Evolutionary conservation across 768 basidiomycete genomes (phyloP), one percentile per base, ranked within the genome.

Genomic region (Suillus weaverae): DNA sequence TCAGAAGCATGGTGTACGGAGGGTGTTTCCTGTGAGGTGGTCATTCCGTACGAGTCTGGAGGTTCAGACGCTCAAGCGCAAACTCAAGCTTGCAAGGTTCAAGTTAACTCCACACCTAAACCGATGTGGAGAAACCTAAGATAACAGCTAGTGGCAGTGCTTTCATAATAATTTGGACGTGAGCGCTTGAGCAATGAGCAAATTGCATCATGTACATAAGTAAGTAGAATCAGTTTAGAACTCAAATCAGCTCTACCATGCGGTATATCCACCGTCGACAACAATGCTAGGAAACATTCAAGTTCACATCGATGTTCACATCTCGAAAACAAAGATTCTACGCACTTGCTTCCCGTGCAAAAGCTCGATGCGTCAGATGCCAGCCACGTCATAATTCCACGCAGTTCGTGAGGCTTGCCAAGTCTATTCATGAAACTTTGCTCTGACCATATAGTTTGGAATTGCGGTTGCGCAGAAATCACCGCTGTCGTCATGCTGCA

Each of bases 321-420:
- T 41, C 46, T 44, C 22, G 9, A 55, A 55, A 35, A 32, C 5
- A 44, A 20, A 30, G 16, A n/a, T 26, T 30, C n/a, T 39, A 84
- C 87, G 70, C 71, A 89, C 89, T 90, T 87, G 86, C 88, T 89
- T 14, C 89, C 88, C 0, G 89, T 90, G 70, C 87, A 89, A 72
- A 86, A 89, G 54, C 83, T 86, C 22, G 86, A 87, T 44, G 89
- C 88, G 68, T 89, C 87, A 67, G 83, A 84, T 26, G 89, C 85
- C 61, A 91, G 75, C 88, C 89, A 90, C 3, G 83, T 76, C 46
- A 84, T 75, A 20, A 89, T 86, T 5, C 89, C 89, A 22, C 89
- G 79, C 64, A 89, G 73, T 71, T 90, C 88, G 67, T 89, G 87
- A 4, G 86, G 82, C 46, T 85, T 75, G 16, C 88, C 89, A 62